A percentile compares a stretch with the other conserved stretches of the same genome.
phyloP scores from a whole-genome alignment of 805 yeast genomes.

The Wickerhamiella sorbophila region DNA sequence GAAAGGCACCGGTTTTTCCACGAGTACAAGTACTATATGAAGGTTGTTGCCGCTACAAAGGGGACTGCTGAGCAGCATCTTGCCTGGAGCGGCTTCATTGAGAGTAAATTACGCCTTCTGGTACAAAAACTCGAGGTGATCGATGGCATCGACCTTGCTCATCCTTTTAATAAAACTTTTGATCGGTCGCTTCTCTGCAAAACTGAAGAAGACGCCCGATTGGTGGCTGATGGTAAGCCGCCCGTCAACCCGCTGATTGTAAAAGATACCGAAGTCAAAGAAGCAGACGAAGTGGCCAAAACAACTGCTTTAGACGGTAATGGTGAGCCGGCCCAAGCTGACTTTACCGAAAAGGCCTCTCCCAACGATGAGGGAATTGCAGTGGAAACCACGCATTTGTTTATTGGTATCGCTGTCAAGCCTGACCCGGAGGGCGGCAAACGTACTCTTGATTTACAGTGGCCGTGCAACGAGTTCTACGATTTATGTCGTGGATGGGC shows the following conservation, averaged over 20 bases:
- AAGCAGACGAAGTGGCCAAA: conserved; percentile 24
- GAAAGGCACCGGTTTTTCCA: conserved; percentile 69
- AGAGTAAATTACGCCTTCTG: conserved; percentile 65
- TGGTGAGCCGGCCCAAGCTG: conserved; percentile 6
- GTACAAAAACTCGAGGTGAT: conserved; percentile 72
- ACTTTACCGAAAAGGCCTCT: conserved; percentile 16
- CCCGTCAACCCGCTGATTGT: conserved; percentile 32
- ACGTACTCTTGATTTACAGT: conserved; percentile 53
- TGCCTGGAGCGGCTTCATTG: conserved; percentile 89
- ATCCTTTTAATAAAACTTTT: conserved; percentile 75
- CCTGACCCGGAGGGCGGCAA: conserved; percentile 25
- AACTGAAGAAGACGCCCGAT: conserved; percentile 40
- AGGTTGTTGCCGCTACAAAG: conserved; percentile 63
- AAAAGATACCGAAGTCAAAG: conserved; percentile 22
- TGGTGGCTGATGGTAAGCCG: conserved; percentile 47
- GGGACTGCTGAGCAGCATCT: conserved; percentile 68
- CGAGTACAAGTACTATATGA: conserved; percentile 73
- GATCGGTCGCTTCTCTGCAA: conserved; percentile 37
- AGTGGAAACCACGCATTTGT: conserved; percentile 59
- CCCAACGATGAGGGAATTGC: conserved; percentile 19
- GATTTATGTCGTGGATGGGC: conserved; percentile 63
- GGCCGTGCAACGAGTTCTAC: conserved; percentile 83
- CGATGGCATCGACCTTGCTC: conserved; percentile 68
- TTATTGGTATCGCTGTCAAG: conserved; percentile 57
- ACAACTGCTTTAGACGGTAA: conserved; percentile 11